Evolutionary conservation across 805 yeast species (phyloP), one percentile per base, ranked within the genome.

Genomic region (Ogataea allantospora): DNA sequence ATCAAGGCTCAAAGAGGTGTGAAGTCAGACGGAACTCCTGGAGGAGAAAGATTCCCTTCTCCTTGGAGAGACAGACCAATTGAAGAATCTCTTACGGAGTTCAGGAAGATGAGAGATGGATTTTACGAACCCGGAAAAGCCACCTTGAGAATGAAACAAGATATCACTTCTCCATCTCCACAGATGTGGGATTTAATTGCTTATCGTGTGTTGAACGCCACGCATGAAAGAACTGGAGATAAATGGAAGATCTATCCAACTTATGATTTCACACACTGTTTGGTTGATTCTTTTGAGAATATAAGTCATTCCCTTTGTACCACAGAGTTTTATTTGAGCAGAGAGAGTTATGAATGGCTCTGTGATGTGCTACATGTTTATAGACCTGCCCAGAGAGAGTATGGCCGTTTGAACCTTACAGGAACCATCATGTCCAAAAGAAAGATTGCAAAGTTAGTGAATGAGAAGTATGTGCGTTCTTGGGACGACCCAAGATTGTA

Each of bases 161-260:
- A 93, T 57, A 68, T 93, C 47, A 59, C 64, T 7, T 84, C 93
- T 12, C 95, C 96, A 47, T 85, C 87, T 47, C 99, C 99, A 12
- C 99, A 93, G 68, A 93, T 93, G 99, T 93, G 99, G 99, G 99
- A 93, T 66, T 74, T 93, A 48, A 93, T 93, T 46, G 99, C 99
- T 9, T 93, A 93, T 68, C 78, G 99, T 62, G 96, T 93, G 3
- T 71, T 93, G 53, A 75, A 91, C 53, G 88, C 95, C 10, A 78
- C 88, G 22, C 99, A 93, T 66, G 95, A 91, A 66, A 82, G 98
- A 67, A 93, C 99, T 9, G 99, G 98, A 40, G 83, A 78, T 58
- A 86, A 86, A 65, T 93, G 99, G 99, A 87, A 84, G 66, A 91
- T 93, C 45, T 93, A 93, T 58, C 99, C 99, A 50, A 93, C 99